Conservation (phyloP, 345 rosid species). For the Barbarea vulgaris region DNA sequence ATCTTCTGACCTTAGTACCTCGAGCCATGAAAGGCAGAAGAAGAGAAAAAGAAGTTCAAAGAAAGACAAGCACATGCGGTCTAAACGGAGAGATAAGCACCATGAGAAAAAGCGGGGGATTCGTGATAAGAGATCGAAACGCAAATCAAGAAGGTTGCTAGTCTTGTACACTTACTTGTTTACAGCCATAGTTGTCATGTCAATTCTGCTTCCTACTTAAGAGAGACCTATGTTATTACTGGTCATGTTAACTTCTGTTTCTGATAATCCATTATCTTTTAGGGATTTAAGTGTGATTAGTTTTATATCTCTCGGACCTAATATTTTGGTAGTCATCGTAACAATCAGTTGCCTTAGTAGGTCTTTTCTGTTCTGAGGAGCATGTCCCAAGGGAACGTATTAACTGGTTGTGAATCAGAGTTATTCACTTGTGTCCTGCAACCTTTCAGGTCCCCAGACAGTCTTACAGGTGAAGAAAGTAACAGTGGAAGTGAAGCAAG, state of each 20-base stretch:
- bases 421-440: slow-evolving; percentile 27
- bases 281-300: not conserved
- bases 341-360: slow-evolving; percentile 9
- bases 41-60: slow-evolving; percentile 80
- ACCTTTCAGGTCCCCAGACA: slow-evolving; percentile 59
- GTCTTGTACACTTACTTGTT: slow-evolving; percentile 23
- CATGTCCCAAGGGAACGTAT: not conserved
- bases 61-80: slow-evolving; percentile 69
- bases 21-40: slow-evolving; percentile 83
- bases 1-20: slow-evolving; percentile 80
- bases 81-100: slow-evolving; percentile 71
- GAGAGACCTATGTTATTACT: not conserved
- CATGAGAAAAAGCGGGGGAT: slow-evolving; percentile 75
- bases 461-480: slow-evolving; percentile 57
- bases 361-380: slow-evolving; percentile 19
- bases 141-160: slow-evolving; percentile 72
- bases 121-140: slow-evolving; percentile 73
- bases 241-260: slow-evolving; percentile 5
- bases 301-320: not conserved
- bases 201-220: not conserved
- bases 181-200: slow-evolving; percentile 6
- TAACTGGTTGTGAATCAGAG: slow-evolving; percentile 23
- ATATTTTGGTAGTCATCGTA: not conserved
- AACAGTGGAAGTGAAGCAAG: slow-evolving; percentile 54
- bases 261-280: not conserved